These are phyloP conservation scores for Psilocybe sp. DNA, from an alignment of 768 basidiomycete genomes.

Conservation along the genomic window DNA sequence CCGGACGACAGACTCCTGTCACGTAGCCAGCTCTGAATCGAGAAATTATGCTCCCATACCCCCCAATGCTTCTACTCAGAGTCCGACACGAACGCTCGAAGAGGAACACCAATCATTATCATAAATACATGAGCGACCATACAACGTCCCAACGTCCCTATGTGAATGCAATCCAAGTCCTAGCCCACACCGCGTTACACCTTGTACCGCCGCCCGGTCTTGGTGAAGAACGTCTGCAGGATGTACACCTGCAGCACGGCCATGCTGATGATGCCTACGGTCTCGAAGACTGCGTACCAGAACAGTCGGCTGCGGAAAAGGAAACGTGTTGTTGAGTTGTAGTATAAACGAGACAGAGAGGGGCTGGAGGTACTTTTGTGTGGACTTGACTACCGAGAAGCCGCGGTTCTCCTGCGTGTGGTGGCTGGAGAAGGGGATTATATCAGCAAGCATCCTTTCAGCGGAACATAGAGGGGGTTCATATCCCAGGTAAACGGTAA, in stretches of 20 bases:
- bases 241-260: conserved; percentile 90
- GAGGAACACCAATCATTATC: too few relatives aligned
- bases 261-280: conserved; percentile 77
- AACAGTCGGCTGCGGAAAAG: conserved; percentile 68
- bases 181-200: conserved; percentile 42
- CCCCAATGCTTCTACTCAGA: too few relatives aligned
- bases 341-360: neutral
- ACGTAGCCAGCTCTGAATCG: too few relatives aligned
- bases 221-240: conserved; percentile 95
- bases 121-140: too few relatives aligned
- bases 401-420: conserved; percentile 93
- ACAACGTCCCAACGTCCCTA: too few relatives aligned
- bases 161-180: too few relatives aligned
- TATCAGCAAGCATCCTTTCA: neutral
- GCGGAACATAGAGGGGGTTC: neutral
- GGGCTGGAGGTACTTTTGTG: conserved; percentile 60
- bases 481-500: neutral
- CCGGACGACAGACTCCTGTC: too few relatives aligned
- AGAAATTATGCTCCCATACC: too few relatives aligned
- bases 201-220: conserved; percentile 86
- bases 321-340: neutral
- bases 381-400: conserved; percentile 90
- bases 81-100: too few relatives aligned
- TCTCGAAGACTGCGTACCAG: conserved; percentile 90
- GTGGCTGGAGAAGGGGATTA: conserved; percentile 51